Conservation (phyloP, 2,329 filamentous ascomycete genomes). For the Aureobasidium leucospermi region DNA sequence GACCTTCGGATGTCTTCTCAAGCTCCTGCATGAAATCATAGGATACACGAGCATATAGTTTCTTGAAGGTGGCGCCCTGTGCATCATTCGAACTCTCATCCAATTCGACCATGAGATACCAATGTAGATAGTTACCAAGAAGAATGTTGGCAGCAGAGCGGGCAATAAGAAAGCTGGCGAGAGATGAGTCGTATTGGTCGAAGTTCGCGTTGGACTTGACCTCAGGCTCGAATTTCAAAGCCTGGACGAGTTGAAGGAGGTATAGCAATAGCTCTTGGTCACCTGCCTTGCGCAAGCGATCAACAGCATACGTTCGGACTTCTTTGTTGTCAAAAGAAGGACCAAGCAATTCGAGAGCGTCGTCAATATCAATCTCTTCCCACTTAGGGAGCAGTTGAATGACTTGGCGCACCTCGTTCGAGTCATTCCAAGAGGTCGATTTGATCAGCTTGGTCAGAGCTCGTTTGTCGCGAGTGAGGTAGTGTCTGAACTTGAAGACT, state of each 20-base stretch:
- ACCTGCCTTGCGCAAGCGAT: constrained; percentile 82
- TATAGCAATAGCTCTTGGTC: constrained; percentile 89
- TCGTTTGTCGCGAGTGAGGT: constrained; percentile 79
- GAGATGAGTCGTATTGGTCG: constrained; percentile 63
- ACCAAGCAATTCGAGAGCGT: constrained; percentile 86
- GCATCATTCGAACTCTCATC: constrained; percentile 58
- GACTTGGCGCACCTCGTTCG: constrained; percentile 77
- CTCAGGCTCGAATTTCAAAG: constrained; percentile 81
- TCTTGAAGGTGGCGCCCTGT: constrained; percentile 59
- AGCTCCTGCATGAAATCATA: constrained; percentile 94
- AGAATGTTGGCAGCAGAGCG: constrained; percentile 82
- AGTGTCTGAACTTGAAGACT: constrained; percentile 95
- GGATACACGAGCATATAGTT: constrained; percentile 85
- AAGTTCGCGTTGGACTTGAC: constrained; percentile 49
- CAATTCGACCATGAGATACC: constrained; percentile 98
- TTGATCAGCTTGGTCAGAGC: constrained; percentile 95
- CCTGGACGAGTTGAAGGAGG: constrained; percentile 88
- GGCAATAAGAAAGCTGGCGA: constrained; percentile 82
- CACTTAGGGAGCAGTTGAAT: constrained; percentile 85
- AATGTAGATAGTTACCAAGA: constrained; percentile 91
- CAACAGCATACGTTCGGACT: constrained; percentile 88
- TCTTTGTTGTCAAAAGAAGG: constrained; percentile 84
- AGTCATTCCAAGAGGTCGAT: constrained; percentile 89
- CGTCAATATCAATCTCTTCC: constrained; percentile 95
- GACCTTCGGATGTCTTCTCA: constrained; percentile 61